A percentile compares a stretch with the other conserved stretches of the same genome.
phyloP scores from a whole-genome alignment of 2,329 filamentous ascomycete genomes.

The Colletotrichum tofieldiae region DNA sequence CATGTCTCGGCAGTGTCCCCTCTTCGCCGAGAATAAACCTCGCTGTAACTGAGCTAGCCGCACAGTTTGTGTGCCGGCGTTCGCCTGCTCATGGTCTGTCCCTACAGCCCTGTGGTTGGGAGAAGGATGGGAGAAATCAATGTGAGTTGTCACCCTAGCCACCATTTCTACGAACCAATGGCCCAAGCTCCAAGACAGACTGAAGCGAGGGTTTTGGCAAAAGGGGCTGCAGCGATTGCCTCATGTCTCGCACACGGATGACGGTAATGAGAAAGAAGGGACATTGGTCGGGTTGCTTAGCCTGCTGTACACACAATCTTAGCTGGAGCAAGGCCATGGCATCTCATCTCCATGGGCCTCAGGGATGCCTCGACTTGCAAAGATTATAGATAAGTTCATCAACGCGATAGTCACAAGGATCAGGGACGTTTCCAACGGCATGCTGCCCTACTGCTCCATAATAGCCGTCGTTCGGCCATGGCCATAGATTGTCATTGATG shows the following conservation, averaged over 20 bases:
- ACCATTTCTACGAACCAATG: constrained; percentile 13
- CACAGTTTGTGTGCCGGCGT: neutral
- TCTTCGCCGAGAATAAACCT: neutral
- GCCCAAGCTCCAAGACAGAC: constrained; percentile 10
- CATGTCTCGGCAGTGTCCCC: constrained; percentile 11
- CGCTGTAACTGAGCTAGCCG: neutral
- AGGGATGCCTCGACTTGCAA: neutral
- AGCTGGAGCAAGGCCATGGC: neutral
- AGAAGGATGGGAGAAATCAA: neutral
- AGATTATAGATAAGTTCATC: neutral
- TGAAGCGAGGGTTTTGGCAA: neutral
- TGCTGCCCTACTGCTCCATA: neutral
- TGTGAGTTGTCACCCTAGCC: neutral
- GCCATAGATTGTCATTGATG: neutral
- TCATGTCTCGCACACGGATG: neutral
- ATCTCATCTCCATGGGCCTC: neutral
- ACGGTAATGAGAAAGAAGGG: neutral
- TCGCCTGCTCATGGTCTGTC: neutral
- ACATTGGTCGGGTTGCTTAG: neutral
- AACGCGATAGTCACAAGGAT: neutral
- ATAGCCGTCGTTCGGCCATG: neutral
- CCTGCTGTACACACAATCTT: neutral
- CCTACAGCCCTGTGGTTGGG: neutral
- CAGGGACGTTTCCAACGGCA: neutral
- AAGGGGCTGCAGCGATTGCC: neutral